Percentiles rank a stretch among this genome's conserved stretches.
Evolutionary conservation across 2,329 filamentous ascomycete genomes (phyloP).

Genomic region (Huntiella decipiens): DNA sequence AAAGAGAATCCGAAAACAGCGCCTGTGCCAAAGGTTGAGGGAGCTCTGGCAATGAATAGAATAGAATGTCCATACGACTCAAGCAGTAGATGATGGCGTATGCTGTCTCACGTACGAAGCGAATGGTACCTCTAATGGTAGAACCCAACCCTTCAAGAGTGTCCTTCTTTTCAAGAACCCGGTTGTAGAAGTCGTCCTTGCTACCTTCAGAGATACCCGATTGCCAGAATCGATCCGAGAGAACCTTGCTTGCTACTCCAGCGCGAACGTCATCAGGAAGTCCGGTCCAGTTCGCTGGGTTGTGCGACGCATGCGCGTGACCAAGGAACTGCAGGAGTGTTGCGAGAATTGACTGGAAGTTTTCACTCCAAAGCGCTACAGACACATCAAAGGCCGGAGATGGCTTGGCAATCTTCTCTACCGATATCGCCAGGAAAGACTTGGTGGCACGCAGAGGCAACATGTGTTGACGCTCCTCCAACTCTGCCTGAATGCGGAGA

Average conservation of each 20-base stretch:
- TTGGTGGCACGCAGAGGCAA: constrained; percentile 77
- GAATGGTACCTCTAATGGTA: constrained; percentile 71
- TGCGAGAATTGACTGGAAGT: constrained; percentile 66
- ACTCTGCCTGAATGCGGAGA: constrained; percentile 54
- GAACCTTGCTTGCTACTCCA: constrained; percentile 53
- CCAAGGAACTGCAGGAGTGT: constrained; percentile 71
- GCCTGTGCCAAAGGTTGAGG: constrained; percentile 68
- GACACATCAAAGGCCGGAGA: constrained; percentile 57
- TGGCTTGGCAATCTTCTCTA: constrained; percentile 65
- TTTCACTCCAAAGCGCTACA: constrained; percentile 65
- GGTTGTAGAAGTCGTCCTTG: constrained; percentile 88
- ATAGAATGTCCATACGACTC: constrained; percentile 68
- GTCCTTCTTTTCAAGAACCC: constrained; percentile 70
- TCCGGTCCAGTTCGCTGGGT: constrained; percentile 63
- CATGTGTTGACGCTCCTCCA: constrained; percentile 55
- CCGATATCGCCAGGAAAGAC: constrained; percentile 77
- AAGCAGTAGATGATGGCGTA: constrained; percentile 92
- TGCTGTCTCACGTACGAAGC: constrained; percentile 78
- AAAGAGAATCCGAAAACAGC: constrained; percentile 63
- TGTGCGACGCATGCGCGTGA: constrained; percentile 81
- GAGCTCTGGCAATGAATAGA: constrained; percentile 77
- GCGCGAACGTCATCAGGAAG: constrained; percentile 56
- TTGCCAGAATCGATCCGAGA: constrained; percentile 96
- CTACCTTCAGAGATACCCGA: constrained; percentile 90
- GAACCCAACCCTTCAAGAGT: constrained; percentile 90